phyloP scores from a whole-genome alignment of 1,139 yeast species.

The Komagataea norvegica region DNA sequence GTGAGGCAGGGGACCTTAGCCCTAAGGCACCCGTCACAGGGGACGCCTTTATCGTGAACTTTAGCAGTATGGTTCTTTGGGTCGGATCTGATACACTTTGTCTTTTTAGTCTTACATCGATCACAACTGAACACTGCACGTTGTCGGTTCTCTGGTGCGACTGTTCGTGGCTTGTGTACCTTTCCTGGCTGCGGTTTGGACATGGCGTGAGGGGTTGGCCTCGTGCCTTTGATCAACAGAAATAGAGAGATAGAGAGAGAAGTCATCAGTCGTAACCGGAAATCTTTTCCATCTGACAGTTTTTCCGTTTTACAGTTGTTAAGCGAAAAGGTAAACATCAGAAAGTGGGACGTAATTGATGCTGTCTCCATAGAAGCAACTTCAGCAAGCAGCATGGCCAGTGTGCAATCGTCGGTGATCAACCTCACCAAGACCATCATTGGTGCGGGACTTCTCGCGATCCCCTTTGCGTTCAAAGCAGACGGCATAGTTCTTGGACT shows the following conservation, averaged over 20 bases:
- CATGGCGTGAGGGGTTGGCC: no score
- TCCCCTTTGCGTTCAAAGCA: constrained; percentile 85
- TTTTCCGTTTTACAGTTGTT: background rate
- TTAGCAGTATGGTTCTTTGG: constrained; percentile 16
- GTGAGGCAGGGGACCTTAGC: constrained; percentile 37
- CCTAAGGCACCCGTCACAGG: constrained; percentile 36
- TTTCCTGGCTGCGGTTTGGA: background rate
- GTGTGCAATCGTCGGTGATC: constrained; percentile 43
- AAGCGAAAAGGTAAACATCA: background rate
- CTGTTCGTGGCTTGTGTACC: constrained; percentile 28
- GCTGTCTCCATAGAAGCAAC: no score
- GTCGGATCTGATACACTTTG: constrained; percentile 35
- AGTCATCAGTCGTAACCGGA: no score
- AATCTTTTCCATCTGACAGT: background rate
- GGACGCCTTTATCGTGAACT: constrained; percentile 32
- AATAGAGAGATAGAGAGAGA: no score
- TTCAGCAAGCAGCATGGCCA: constrained; percentile 24
- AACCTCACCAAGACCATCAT: constrained; percentile 68
- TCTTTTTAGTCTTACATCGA: constrained; percentile 40
- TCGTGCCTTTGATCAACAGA: no score
- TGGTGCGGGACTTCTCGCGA: constrained; percentile 91
- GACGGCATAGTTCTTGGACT: constrained; percentile 77
- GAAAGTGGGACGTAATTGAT: no score
- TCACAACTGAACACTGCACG: constrained; percentile 43
- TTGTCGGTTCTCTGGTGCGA: constrained; percentile 34